These are phyloP conservation scores for Backusella parvicylindrica DNA, from an alignment of 192 early-diverging fungal species.

Conservation along the genomic window DNA sequence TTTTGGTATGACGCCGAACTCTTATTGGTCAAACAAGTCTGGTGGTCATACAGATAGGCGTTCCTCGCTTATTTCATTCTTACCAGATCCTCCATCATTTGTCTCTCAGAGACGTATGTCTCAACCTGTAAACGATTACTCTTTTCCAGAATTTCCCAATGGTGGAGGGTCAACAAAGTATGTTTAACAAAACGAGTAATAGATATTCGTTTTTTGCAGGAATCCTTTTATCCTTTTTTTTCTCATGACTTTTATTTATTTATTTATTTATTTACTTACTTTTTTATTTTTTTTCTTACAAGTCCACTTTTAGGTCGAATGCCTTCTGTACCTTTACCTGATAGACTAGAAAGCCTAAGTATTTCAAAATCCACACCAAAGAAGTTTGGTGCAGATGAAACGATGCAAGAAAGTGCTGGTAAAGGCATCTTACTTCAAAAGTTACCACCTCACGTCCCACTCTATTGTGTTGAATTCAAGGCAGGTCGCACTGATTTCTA, in stretches of 20 bases:
- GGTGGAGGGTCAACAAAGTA: not conserved
- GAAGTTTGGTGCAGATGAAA: not conserved
- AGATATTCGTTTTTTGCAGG: not conserved
- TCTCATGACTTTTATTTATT: not conserved
- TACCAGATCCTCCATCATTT: constrained; percentile 49
- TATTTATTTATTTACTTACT: too few relatives aligned
- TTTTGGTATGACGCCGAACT: not conserved
- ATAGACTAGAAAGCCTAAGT: not conserved
- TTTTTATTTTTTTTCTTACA: not conserved
- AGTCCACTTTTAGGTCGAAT: constrained; percentile 3
- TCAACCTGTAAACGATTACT: not conserved
- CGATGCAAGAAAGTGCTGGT: not conserved
- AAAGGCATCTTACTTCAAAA: constrained; percentile 36
- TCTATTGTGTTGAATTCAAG: constrained; percentile 87
- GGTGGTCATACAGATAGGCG: not conserved
- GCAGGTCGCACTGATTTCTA: constrained; percentile 82
- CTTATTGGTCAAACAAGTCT: not conserved
- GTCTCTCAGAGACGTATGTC: constrained; percentile 45
- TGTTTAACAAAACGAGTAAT: not conserved
- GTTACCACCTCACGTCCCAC: constrained; percentile 48
- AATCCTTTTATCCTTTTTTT: not conserved
- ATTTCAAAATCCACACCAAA: not conserved
- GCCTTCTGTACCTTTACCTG: not conserved
- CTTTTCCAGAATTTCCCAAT: constrained; percentile 4
- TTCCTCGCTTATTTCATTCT: constrained; percentile 3